Percentiles rank a stretch among this genome's conserved stretches.
Conservation (phyloP, 768 basidiomycete species). For the Kwoniella sp. region DNA sequence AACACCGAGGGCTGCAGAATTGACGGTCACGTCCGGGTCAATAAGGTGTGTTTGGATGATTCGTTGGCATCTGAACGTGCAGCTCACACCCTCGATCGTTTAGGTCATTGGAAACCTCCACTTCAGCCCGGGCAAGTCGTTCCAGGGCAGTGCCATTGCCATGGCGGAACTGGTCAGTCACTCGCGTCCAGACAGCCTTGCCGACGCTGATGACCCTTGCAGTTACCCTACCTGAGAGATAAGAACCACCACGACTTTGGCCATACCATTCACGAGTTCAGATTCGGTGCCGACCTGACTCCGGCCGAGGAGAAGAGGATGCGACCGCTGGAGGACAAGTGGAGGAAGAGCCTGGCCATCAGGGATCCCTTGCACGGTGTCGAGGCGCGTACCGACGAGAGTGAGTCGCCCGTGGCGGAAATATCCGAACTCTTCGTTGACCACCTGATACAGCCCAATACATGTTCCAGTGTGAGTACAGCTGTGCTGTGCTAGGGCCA, state of each 20-base stretch:
- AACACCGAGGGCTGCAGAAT: slow-evolving; percentile 92
- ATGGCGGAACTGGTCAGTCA: slow-evolving; percentile 40
- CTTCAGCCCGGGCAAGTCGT: slow-evolving; percentile 89
- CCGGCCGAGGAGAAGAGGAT: slow-evolving; percentile 30
- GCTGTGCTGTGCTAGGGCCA: neutral
- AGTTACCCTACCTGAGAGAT: slow-evolving; percentile 90
- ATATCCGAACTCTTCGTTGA: neutral
- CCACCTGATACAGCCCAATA: slow-evolving; percentile 55
- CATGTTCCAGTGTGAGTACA: slow-evolving; percentile 67
- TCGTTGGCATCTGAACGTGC: too few species aligned
- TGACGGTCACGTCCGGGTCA: slow-evolving; percentile 83
- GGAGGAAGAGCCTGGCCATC: slow-evolving; percentile 62
- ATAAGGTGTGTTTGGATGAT: slow-evolving; percentile 63
- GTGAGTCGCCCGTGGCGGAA: slow-evolving; percentile 47
- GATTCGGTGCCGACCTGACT: slow-evolving; percentile 71
- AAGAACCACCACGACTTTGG: slow-evolving; percentile 89
- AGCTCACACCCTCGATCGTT: slow-evolving; percentile 1
- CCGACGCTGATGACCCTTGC: slow-evolving; percentile 53
- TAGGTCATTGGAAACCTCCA: slow-evolving; percentile 78
- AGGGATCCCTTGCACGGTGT: slow-evolving; percentile 67
- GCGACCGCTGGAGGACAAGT: slow-evolving; percentile 51
- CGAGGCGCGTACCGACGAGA: slow-evolving; percentile 53
- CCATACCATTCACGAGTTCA: slow-evolving; percentile 74
- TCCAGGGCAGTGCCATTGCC: slow-evolving; percentile 74
- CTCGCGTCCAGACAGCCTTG: too few species aligned